These are phyloP conservation scores for Barnettozyma californica DNA, from an alignment of 805 yeast species.

Conservation along the genomic window DNA sequence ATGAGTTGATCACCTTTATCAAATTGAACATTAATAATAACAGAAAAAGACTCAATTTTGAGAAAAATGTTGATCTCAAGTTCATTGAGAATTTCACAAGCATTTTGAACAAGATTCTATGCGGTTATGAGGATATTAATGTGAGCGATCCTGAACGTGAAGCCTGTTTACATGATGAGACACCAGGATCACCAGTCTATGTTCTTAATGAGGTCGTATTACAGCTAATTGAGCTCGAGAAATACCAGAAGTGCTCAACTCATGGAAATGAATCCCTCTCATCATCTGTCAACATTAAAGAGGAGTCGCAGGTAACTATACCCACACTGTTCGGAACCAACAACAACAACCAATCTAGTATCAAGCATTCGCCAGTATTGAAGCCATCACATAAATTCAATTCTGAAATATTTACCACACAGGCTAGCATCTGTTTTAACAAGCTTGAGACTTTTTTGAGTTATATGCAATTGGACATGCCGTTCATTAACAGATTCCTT, in stretches of 20 bases:
- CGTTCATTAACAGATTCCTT: not conserved
- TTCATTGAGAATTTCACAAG: constrained; percentile 16
- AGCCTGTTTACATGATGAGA: not conserved
- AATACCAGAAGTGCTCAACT: not conserved
- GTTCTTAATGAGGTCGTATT: not conserved
- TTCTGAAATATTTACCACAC: not conserved
- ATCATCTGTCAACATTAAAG: constrained; percentile 1
- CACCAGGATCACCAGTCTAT: not conserved
- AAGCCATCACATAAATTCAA: not conserved
- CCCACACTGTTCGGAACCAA: constrained; percentile 1
- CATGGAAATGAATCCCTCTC: not conserved
- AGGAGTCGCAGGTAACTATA: not conserved
- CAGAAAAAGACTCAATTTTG: constrained; percentile 24
- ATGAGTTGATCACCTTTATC: constrained; percentile 17
- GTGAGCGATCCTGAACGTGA: not conserved
- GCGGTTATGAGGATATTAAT: not conserved
- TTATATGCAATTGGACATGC: not conserved
- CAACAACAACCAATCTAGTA: not conserved
- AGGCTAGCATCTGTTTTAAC: not conserved
- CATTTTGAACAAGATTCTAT: constrained; percentile 4
- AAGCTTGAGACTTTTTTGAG: not conserved
- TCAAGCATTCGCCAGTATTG: not conserved
- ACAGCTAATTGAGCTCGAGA: constrained; percentile 1
- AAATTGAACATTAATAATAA: constrained; percentile 20
- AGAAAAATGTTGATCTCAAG: constrained; percentile 16